Evolutionary conservation across 225 moss, liverwort and hornwort species (phyloP).

Genomic region (Takakia lepidozioides): DNA sequence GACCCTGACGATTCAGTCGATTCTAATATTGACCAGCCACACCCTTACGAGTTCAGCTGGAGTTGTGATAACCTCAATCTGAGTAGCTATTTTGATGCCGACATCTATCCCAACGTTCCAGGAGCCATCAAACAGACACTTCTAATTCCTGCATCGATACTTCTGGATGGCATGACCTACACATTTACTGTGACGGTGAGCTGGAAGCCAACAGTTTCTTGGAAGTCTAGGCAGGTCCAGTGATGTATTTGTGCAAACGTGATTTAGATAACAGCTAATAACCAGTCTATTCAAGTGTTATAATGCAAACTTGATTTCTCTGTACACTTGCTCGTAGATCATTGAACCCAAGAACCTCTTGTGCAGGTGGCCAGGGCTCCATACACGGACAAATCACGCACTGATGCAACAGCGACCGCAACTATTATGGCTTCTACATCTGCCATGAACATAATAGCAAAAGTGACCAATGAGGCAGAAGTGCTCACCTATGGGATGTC

Average conservation of each 20-base stretch:
- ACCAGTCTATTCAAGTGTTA: no score
- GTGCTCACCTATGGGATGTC: conserved; percentile 29
- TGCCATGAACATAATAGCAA: conserved; percentile 17
- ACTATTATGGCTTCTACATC: conserved; percentile 20
- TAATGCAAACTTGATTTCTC: no score
- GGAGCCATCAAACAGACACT: conserved; percentile 30
- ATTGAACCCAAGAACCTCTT: background rate
- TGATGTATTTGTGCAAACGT: no score
- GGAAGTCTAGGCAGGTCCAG: no score
- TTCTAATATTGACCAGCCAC: conserved; percentile 13
- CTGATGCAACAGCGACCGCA: conserved; percentile 11
- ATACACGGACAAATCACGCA: conserved; percentile 9
- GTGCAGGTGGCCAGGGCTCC: conserved; percentile 27
- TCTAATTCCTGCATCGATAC: conserved; percentile 18
- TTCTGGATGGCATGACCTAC: conserved; percentile 24
- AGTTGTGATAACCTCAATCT: conserved; percentile 17
- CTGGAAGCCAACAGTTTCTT: conserved; percentile 2
- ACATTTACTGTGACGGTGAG: conserved; percentile 25
- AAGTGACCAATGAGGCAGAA: conserved; percentile 28
- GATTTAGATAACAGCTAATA: no score
- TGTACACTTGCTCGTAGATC: background rate
- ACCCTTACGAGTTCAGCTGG: conserved; percentile 33
- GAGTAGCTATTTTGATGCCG: conserved; percentile 11
- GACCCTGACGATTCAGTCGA: conserved; percentile 48
- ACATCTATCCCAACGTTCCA: conserved; percentile 22